Percentiles rank a stretch among this genome's conserved stretches.
Evolutionary conservation across 2,329 filamentous ascomycete species (phyloP).

Genomic region (Corinectria fuckeliana): DNA sequence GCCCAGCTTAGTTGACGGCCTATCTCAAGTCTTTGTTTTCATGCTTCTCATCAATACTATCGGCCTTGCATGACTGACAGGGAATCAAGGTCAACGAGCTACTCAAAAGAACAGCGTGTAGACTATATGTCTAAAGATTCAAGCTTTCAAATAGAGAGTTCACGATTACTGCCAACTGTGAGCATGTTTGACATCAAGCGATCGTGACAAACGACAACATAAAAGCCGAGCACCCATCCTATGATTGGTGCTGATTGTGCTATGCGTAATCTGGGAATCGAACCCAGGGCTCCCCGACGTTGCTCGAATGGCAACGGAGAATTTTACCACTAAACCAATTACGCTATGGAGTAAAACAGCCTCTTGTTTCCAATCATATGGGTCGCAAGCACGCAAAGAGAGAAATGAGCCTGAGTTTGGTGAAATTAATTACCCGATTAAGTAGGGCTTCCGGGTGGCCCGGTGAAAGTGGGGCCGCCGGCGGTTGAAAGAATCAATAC

Average conservation of each 20-base stretch:
- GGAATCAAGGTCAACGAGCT: no score
- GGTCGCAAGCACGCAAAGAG: not conserved
- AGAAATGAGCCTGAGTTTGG: not conserved
- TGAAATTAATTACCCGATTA: not conserved
- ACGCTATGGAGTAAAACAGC: not conserved
- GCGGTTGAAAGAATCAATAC: not conserved
- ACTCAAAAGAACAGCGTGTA: no score
- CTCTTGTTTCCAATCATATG: not conserved
- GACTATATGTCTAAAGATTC: no score
- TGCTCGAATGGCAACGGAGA: not conserved
- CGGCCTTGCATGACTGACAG: no score
- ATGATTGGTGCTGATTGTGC: not conserved
- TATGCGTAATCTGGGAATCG: not conserved
- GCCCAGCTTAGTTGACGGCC: no score
- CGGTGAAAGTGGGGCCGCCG: not conserved
- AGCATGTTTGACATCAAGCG: no score
- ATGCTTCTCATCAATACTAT: not conserved
- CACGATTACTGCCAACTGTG: no score
- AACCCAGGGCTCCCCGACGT: not conserved
- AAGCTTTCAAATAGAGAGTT: no score
- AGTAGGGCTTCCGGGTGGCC: not conserved
- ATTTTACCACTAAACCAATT: conserved; percentile 1
- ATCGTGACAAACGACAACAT: not conserved
- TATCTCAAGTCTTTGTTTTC: not conserved
- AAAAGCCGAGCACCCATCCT: accelerated